phyloP scores from a whole-genome alignment of 805 yeast species.

The Metschnikowia santaceciliae region DNA sequence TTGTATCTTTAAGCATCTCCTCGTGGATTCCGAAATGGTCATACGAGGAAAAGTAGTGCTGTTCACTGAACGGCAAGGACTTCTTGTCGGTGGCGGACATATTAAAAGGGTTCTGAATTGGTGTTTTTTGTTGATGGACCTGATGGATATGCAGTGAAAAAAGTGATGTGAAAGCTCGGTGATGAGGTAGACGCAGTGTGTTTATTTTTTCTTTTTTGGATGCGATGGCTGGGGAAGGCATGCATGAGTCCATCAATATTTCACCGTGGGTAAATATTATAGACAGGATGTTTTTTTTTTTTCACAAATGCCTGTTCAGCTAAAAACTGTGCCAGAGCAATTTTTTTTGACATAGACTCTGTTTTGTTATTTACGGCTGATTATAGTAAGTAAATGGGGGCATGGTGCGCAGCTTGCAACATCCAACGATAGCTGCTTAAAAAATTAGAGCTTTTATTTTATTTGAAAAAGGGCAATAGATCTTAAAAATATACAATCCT shows the following conservation, averaged over 20 bases:
- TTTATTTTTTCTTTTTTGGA: slow-evolving; percentile 1
- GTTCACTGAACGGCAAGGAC: slow-evolving; percentile 67
- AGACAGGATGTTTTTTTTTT: neutral
- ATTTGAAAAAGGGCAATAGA: neutral
- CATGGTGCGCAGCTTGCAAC: neutral
- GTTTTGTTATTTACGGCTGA: neutral
- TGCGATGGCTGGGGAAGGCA: slow-evolving; percentile 3
- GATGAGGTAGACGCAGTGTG: slow-evolving; percentile 1
- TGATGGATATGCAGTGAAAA: neutral
- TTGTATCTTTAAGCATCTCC: slow-evolving; percentile 95
- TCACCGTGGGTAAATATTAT: neutral
- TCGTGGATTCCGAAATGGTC: slow-evolving; percentile 98
- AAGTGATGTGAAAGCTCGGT: neutral
- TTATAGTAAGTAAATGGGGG: neutral
- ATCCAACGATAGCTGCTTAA: neutral
- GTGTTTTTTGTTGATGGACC: neutral
- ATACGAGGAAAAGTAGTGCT: slow-evolving; percentile 92
- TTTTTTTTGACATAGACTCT: neutral
- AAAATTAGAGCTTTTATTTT: neutral
- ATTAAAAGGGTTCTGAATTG: neutral
- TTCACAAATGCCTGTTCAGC: neutral
- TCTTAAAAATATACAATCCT: neutral
- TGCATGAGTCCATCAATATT: neutral
- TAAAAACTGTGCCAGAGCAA: no score
- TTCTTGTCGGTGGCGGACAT: slow-evolving; percentile 65